phyloP scores from a whole-genome alignment of 1,284 basidiomycete species.

The Sanghuangporus sanghuang region DNA sequence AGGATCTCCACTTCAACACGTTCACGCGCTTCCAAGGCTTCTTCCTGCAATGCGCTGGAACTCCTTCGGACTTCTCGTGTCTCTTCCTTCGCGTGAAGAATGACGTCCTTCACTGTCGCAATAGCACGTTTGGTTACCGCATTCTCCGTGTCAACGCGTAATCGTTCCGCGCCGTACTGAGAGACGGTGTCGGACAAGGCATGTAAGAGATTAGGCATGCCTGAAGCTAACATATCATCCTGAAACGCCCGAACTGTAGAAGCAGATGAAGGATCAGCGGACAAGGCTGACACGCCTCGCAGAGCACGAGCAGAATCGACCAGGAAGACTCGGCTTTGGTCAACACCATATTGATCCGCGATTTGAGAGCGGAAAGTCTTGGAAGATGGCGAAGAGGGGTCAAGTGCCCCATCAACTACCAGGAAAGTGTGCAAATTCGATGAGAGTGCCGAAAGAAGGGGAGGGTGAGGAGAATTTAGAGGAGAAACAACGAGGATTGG shows the following conservation, averaged over 20 bases:
- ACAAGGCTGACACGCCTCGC: constrained; percentile 43
- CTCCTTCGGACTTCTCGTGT: constrained; percentile 25
- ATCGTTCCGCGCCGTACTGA: constrained; percentile 7
- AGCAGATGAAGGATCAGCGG: constrained; percentile 38
- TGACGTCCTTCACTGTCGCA: neutral
- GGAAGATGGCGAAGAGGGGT: constrained; percentile 19
- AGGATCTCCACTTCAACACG: constrained; percentile 12
- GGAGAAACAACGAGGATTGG: constrained; percentile 58
- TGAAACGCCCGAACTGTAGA: constrained; percentile 57
- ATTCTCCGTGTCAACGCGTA: constrained; percentile 11
- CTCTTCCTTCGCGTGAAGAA: constrained; percentile 17
- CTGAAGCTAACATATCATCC: constrained; percentile 52
- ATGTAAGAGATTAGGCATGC: constrained; percentile 42
- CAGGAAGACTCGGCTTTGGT: constrained; percentile 34
- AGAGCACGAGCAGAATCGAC: constrained; percentile 54
- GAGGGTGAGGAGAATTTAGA: constrained; percentile 37
- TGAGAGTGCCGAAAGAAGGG: constrained; percentile 29
- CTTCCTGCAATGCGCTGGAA: constrained; percentile 29
- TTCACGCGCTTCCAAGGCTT: constrained; percentile 27
- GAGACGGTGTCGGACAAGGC: constrained; percentile 35
- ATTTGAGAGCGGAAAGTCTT: constrained; percentile 19
- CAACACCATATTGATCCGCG: constrained; percentile 19
- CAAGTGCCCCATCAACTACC: constrained; percentile 33
- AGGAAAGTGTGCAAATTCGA: constrained; percentile 46
- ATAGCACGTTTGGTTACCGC: constrained; percentile 3